A percentile compares a stretch with the other conserved stretches of the same genome.
phyloP scores from a whole-genome alignment of 2,329 filamentous ascomycete species.

The Sphaerulina vaccinii region DNA sequence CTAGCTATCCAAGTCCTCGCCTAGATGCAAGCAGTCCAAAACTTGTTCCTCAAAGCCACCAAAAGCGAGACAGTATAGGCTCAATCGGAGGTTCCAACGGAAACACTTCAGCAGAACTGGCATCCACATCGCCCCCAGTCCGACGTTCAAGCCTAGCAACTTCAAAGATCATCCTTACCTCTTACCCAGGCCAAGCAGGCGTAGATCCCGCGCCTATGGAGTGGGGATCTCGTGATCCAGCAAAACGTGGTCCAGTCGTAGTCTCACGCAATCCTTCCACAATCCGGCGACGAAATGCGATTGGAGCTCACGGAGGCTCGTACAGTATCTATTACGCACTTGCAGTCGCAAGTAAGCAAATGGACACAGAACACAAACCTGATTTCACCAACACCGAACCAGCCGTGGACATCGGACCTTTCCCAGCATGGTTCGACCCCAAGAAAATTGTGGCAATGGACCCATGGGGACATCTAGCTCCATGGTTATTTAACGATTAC shows the following conservation, averaged over 20 bases:
- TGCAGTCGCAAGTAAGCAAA: slow-evolving; percentile 85
- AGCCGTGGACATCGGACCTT: slow-evolving; percentile 83
- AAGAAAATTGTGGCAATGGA: slow-evolving; percentile 99
- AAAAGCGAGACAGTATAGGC: slow-evolving; percentile 29
- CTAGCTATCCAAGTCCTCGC: slow-evolving; percentile 28
- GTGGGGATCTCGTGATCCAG: slow-evolving; percentile 78
- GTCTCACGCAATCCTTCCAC: slow-evolving; percentile 75
- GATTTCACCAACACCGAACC: slow-evolving; percentile 86
- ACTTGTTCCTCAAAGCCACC: slow-evolving; percentile 23
- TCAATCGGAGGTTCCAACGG: slow-evolving; percentile 27
- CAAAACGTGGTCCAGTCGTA: slow-evolving; percentile 78
- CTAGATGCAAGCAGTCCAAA: slow-evolving; percentile 27
- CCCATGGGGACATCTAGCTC: slow-evolving; percentile 82
- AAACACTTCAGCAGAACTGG: slow-evolving; percentile 12
- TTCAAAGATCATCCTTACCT: slow-evolving; percentile 69
- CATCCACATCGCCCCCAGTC: slow-evolving; percentile 27
- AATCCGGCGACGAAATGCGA: slow-evolving; percentile 74
- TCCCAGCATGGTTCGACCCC: slow-evolving; percentile 82
- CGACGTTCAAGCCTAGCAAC: slow-evolving; percentile 42
- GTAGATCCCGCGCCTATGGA: slow-evolving; percentile 86
- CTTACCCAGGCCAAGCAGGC: slow-evolving; percentile 90
- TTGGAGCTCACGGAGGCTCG: slow-evolving; percentile 78
- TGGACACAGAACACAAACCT: slow-evolving; percentile 76
- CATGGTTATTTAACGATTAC: slow-evolving; percentile 76
- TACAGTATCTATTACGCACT: slow-evolving; percentile 96